Evolutionary conservation across 208 protist genomes (phyloP), one percentile per base, ranked within the genome.

Genomic region (Leishmania arabica): DNA sequence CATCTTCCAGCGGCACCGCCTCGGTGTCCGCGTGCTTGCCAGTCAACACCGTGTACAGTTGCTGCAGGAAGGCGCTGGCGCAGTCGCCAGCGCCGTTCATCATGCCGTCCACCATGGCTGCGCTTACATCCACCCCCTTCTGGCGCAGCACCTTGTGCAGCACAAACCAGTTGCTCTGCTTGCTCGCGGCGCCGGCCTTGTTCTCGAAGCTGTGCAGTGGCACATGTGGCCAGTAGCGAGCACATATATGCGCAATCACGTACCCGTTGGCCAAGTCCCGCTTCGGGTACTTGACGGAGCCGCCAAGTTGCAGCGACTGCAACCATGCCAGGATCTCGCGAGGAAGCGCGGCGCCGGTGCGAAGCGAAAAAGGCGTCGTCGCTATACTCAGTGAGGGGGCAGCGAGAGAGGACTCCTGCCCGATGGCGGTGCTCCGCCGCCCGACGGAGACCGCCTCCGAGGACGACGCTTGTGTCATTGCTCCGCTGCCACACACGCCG

Each of bases 151-250:
- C 81, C 74, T 95, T 97, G 49, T 74, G 81, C 77, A 98, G 75
- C 40, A 94, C 70, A 9, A 80, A 81, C 97, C 98, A 99, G 86
- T 99, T 99, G 81, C 92, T 88, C n/a, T 88, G 80, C 87, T 98
- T 98, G 53, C 89, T 92, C 31, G 72, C 51, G 13, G 91, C 74
- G 80, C 90, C 88, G 24, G 86, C 62, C 6, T 88, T 91, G 80
- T 98, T 98, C 68, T 94, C 91, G 78, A 95, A 98, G 51, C 92
- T 95, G 90, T 99, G 96, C 95, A 99, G 92, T 15, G 91, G 86
- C 45, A 99, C 81, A 62, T 92, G 86, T 3, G 77, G 75, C 91
- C 95, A 99, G 89, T 99, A 99, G 54, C 89, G 91, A 2, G 94
- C 93, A 84, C 97, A 98, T 42, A 99, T 98, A 69, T 98, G 91